These are phyloP conservation scores for Linnemannia zychae DNA, from an alignment of 192 early-diverging fungal genomes.

Conservation along the genomic window DNA sequence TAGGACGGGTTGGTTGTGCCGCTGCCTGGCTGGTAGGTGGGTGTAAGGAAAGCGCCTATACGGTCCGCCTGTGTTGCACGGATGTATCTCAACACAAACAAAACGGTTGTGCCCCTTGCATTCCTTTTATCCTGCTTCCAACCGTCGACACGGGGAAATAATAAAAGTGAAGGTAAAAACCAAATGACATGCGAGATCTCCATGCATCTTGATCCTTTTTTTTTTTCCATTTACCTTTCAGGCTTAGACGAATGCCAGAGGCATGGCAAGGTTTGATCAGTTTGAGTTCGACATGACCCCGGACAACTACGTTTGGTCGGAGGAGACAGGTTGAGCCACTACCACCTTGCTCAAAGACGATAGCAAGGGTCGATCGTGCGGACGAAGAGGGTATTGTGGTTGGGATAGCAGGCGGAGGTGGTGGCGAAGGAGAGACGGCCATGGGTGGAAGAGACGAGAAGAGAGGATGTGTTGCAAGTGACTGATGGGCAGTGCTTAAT, in stretches of 20 bases:
- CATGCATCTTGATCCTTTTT: too few species aligned
- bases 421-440: slow-evolving; percentile 18
- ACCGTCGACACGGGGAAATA: too few species aligned
- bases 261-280: slow-evolving; percentile 52
- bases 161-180: background rate
- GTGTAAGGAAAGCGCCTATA: background rate
- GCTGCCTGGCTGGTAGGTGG: background rate
- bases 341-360: slow-evolving; percentile 45
- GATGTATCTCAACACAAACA: background rate
- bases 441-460: slow-evolving; percentile 10
- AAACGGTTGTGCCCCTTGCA: too few species aligned
- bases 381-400: background rate
- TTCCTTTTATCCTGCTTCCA: too few species aligned
- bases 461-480: background rate
- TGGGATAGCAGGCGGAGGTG: background rate
- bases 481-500: too few species aligned
- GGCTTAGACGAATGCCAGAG: slow-evolving; percentile 40
- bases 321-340: slow-evolving; percentile 37
- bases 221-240: slow-evolving; percentile 38
- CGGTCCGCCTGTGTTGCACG: background rate
- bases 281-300: slow-evolving; percentile 53
- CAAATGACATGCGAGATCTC: background rate
- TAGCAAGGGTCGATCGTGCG: slow-evolving; percentile 25
- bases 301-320: slow-evolving; percentile 44
- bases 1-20: background rate